Evolutionary conservation across 345 rosid genomes (phyloP), one percentile per base, ranked within the genome.

Genomic region (Populus nigra): DNA sequence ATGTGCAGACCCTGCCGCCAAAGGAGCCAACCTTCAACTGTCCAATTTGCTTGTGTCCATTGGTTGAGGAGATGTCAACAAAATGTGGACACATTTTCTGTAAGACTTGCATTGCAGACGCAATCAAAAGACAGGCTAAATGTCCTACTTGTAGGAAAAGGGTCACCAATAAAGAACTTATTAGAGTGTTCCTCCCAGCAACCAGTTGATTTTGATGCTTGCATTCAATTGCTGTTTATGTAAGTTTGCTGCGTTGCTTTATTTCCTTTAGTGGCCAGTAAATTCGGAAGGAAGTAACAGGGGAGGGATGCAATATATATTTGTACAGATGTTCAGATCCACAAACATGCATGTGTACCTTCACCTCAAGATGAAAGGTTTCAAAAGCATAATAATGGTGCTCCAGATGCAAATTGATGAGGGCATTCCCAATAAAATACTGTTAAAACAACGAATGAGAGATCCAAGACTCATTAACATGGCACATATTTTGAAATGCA

Each of bases 81-180:
- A 94, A 87, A 79, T 96, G 99, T 82, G 99, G 99, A 67, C 99
- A 96, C 74, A 96, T 96, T 55, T 96, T 94, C 88, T 96, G 99
- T 79, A 88, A 85, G 81, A 59, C 33, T 53, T 96, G 99, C 84
- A 91, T 96, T 41, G 86, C 57, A 88, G 72, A 75, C 38, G 98
- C 96, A 4, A 77, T 94, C 47, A 73, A 87, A 62, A 22, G 63
- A 27, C 94, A 91, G 84, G 81, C 79, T 38, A 92, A 89, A 84
- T 96, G 99, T 78, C 99, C 98, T 2, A 89, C 98, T 0, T 96
- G 99, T 84, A 79, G 99, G 87, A 94, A 96, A 84, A 89, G 75
- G 62, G 87, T 92, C 18, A 71, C 83, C n/a, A 69, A 33, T 36
- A 93, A 84, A 78, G 93, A 89, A 33, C 89, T 96, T 74, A 91